Conservation (phyloP, 108 stramenopile genomes). For the Cyclotella atomus region DNA sequence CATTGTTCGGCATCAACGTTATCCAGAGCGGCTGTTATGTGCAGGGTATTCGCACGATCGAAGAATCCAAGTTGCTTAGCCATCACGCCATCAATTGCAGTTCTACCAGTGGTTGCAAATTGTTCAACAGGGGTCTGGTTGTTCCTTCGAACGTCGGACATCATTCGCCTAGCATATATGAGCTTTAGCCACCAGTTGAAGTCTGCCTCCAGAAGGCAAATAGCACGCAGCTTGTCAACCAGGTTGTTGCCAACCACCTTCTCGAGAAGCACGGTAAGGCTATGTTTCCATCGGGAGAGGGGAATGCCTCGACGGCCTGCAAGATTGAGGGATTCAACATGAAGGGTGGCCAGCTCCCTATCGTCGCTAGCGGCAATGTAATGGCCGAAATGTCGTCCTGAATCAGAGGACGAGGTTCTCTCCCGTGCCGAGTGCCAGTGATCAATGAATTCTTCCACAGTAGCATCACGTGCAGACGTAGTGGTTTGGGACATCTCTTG, state of each 20-base stretch:
- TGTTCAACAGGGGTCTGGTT: constrained; percentile 9
- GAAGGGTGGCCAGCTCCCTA: neutral
- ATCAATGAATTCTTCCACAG: constrained; percentile 12
- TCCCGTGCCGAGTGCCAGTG: constrained; percentile 3
- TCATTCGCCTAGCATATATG: constrained; percentile 16
- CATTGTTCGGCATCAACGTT: neutral
- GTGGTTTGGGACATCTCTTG: neutral
- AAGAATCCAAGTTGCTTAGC: neutral
- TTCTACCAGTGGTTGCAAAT: neutral
- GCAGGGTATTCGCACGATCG: neutral
- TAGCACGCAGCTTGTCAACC: constrained; percentile 24
- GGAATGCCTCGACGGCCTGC: neutral
- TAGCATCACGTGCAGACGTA: neutral
- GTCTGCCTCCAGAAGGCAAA: constrained; percentile 25
- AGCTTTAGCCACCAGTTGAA: constrained; percentile 27
- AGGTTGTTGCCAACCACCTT: constrained; percentile 23
- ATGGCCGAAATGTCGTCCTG: constrained; percentile 24
- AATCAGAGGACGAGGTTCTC: constrained; percentile 11
- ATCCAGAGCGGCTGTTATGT: neutral
- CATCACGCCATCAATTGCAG: neutral
- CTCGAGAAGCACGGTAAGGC: constrained; percentile 22
- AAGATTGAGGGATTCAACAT: constrained; percentile 2
- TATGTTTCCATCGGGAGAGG: constrained; percentile 11
- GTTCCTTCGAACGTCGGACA: neutral
- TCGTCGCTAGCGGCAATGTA: constrained; percentile 5